Percentiles rank a stretch among this genome's conserved stretches.
Evolutionary conservation across 805 yeast genomes (phyloP).

Genomic region (Zygotorulaspora florentina): DNA sequence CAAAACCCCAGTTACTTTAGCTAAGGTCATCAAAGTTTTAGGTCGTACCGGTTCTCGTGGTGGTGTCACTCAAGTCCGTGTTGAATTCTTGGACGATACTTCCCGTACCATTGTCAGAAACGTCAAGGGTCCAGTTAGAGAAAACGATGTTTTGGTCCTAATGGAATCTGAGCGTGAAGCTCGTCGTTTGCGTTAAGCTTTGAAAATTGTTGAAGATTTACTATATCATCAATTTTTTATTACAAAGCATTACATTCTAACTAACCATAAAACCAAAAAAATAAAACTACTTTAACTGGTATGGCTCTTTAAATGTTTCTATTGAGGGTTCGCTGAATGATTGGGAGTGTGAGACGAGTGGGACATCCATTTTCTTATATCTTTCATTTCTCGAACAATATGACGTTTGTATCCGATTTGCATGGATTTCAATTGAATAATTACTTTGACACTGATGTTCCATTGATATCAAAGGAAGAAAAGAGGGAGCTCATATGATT

Average conservation of each 20-base stretch:
- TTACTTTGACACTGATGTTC: neutral
- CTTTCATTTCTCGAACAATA: neutral
- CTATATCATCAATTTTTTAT: conserved; percentile 2
- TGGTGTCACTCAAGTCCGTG: conserved; percentile 99
- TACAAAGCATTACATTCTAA: conserved; percentile 6
- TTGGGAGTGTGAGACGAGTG: neutral
- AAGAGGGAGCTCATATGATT: neutral
- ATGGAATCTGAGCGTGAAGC: conserved; percentile 99
- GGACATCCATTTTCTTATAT: neutral
- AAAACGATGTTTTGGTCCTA: conserved; percentile 95
- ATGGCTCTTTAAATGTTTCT: conserved; percentile 1
- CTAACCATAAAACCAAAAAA: conserved; percentile 5
- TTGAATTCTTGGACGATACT: conserved; percentile 91
- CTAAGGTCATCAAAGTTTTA: conserved; percentile 98
- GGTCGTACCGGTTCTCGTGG: conserved; percentile 99
- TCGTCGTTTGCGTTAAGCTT: conserved; percentile 73
- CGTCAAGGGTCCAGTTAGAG: conserved; percentile 97
- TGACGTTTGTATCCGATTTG: conserved; percentile 1
- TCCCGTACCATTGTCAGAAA: conserved; percentile 95
- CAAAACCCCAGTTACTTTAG: conserved; percentile 95
- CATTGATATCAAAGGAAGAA: conserved; percentile 1
- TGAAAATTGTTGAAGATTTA: neutral
- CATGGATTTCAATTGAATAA: conserved; percentile 16
- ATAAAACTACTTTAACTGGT: conserved; percentile 3
- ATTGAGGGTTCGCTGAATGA: neutral